Evolutionary conservation across 768 basidiomycete species (phyloP), one percentile per base, ranked within the genome.

Genomic region (Lepiota brunneoincarnata): DNA sequence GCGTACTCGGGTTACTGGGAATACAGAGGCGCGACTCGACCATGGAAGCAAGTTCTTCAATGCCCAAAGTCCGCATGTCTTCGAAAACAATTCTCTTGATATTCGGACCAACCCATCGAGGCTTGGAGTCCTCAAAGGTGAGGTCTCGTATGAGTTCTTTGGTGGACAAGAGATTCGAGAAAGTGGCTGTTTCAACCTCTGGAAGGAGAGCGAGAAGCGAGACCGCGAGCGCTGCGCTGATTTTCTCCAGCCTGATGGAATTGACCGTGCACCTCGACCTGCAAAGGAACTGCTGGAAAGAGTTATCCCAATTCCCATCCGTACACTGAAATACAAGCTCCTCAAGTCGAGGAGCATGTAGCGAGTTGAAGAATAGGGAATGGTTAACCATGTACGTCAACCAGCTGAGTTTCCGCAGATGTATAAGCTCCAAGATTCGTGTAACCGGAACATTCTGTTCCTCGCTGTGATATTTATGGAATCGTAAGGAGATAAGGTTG

Each of bases 21-120:
- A 17, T 20, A n/a, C 20, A 35, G 7, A 53, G 43, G 21, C 52
- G 52, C 12, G 44, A 53, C 28, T 46, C 17, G n/a, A 53, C n/a
- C 52, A 53, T 53, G 9, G 4, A 1, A 2, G 31, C 17, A n/a
- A 53, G 46, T 2, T 35, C 43, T 6, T 51, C 35, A 12, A 49
- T 14, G 14, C 26, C 34, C 6, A n/a, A 14, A 14, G 36, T 20
- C 10, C 43, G 3, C 3, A 38, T 17, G 24, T 39, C 39, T 6
- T 31, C 23, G 17, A 53, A 2, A 11, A 46, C 44, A 6, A 53
- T 24, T n/a, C 18, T 46, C 34, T 39, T 40, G 4, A 53, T 11
- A 35, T 38, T 53, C 24, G 36, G 21, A 18, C 31, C 18, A 18
- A 53, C 15, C 31, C 42, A 36, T 11, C 9, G 20, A 20, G 28